phyloP scores from a whole-genome alignment of 495 filamentous ascomycete species.

The Aspergillus bertholletiae region DNA sequence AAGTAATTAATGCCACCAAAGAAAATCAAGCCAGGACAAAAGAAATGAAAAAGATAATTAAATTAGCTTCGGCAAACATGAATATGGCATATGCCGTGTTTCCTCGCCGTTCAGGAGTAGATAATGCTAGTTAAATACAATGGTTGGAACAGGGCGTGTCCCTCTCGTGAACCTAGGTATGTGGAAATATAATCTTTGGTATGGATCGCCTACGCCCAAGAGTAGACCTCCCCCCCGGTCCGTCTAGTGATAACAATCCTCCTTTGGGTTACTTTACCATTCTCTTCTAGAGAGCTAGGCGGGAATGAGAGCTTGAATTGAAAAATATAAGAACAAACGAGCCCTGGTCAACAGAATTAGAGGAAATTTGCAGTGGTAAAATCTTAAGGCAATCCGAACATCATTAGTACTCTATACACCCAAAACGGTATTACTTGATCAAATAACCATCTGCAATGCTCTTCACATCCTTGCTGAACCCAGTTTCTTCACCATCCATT shows the following conservation, averaged over 20 bases:
- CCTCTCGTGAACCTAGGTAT: no score
- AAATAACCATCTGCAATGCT: constrained; percentile 77
- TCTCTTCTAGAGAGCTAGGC: no score
- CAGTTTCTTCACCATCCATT: constrained; percentile 70
- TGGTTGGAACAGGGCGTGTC: no score
- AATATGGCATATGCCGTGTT: no score
- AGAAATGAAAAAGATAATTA: no score
- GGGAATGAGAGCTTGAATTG: constrained; percentile 6
- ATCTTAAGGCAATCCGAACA: constrained; percentile 31
- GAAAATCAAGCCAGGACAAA: no score
- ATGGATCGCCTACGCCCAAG: no score
- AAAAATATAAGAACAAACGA: constrained; percentile 11
- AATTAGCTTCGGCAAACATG: no score
- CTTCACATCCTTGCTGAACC: constrained; percentile 86
- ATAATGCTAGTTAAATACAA: no score
- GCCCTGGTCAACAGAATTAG: constrained; percentile 1
- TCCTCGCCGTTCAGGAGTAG: no score
- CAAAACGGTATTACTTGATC: constrained; percentile 59
- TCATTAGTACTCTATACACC: constrained; percentile 47
- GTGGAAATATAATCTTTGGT: no score
- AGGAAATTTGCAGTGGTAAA: constrained; percentile 10
- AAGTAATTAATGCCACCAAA: no score
- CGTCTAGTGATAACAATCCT: not conserved
- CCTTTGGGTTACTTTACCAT: not conserved
- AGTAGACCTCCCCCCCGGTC: not conserved